Evolutionary conservation across 768 basidiomycete genomes (phyloP).

Genomic region (Lactifluus rugatus): DNA sequence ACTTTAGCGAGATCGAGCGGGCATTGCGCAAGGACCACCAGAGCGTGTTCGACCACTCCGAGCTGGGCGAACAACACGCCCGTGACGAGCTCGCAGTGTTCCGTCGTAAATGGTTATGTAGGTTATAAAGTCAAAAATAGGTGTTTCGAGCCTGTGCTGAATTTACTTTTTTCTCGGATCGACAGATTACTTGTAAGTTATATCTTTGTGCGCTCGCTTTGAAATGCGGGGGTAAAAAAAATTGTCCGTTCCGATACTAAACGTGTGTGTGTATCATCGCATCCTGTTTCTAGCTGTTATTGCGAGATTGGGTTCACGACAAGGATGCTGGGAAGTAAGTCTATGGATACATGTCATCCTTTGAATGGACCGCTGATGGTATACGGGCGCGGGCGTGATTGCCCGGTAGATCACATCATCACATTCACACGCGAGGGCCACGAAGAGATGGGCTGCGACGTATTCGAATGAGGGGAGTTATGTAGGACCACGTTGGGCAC

Average conservation of each 20-base stretch:
- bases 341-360: too few relatives aligned
- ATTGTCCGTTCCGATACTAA: too few relatives aligned
- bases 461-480: conserved; percentile 19
- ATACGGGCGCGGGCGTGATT: conserved; percentile 3
- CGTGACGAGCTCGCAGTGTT: conserved; percentile 58
- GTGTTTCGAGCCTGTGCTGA: too few relatives aligned
- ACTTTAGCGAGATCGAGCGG: conserved; percentile 41
- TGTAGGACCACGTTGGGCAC: too few relatives aligned
- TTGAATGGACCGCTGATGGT: not conserved
- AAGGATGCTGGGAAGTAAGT: not conserved
- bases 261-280: not conserved
- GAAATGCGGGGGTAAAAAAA: too few relatives aligned
- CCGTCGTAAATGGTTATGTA: conserved; percentile 64
- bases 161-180: not conserved
- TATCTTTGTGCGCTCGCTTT: not conserved
- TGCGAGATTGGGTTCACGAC: conserved; percentile 5
- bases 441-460: conserved; percentile 45
- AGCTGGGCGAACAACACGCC: conserved; percentile 27
- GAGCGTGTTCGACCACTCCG: conserved; percentile 34
- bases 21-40: conserved; percentile 52
- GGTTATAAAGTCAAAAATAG: too few relatives aligned
- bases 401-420: conserved; percentile 63
- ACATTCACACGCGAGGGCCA: conserved; percentile 58
- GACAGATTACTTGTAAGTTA: conserved; percentile 2
- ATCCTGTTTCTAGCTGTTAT: not conserved